Base-by-base conservation (phyloP, 225 moss, liverwort and hornwort genomes). In the Pseudisothecium myosuroides region DNA sequence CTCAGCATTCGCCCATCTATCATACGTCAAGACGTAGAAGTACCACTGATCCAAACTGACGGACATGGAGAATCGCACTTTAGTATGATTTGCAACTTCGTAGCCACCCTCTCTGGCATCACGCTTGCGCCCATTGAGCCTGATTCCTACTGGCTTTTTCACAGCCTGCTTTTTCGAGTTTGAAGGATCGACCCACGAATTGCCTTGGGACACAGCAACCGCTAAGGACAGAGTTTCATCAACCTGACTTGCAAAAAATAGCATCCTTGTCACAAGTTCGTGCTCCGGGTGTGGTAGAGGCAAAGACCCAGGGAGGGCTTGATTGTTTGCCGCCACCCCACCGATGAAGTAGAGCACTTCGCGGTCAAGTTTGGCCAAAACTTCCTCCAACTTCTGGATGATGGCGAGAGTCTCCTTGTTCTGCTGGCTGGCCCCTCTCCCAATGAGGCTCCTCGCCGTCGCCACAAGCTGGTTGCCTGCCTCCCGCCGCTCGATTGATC, bases 41-140 rank as follows among this genome's bases (percentile, higher is more conserved):
- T 59, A 78, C 90, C 90, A 90, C 31, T 45, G 26, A 49, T 41
- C 78, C 31, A n/a, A 62, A 17, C 5, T 41, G 26, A 87, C 69
- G 61, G 90, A 90, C 83, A 90, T 73, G 78, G 83, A 78, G 68
- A 90, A 87, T 43, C 83, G 17, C 37, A 83, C 90, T 79, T 83
- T 87, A 14, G 87, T 15, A 8, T 6, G 9, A 41, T 90, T 67
- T 4, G 78, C 47, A 60, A 90, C 83, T 43, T 90, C 87, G 69
- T 87, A 79, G 27, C 90, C 83, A 63, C 90, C 90, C 83, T 90
- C 90, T 69, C 83, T 50, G 69, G 83, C 90, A 61, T 21, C 87
- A 13, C 87, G 90, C 87, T n/a, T 87, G 5, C n/a, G n/a, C n/a
- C n/a, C n/a, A n/a, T n/a, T n/a, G n/a, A 83, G 19, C 34, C 47